These are phyloP conservation scores for Colletotrichum eleusines DNA, from an alignment of 2,329 filamentous ascomycete genomes.

Conservation along the genomic window DNA sequence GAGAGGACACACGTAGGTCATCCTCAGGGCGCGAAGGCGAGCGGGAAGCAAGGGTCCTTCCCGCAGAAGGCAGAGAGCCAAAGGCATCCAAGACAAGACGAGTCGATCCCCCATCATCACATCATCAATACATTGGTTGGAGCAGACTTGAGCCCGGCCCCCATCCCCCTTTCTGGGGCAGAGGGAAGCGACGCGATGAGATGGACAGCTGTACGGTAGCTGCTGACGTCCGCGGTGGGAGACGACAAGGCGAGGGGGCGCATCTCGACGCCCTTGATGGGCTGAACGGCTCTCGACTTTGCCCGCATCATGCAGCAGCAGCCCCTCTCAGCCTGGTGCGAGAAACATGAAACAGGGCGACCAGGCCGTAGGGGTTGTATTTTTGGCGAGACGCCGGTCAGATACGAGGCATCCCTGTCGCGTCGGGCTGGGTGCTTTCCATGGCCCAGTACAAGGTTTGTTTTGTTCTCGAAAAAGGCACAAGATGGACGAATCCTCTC, in stretches of 20 bases:
- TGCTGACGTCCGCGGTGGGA: neutral
- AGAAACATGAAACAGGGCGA: neutral
- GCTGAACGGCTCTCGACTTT: neutral
- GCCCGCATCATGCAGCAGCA: constrained; percentile 19
- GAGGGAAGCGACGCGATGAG: neutral
- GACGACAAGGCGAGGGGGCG: neutral
- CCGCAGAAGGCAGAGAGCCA: neutral
- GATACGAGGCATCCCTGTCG: neutral
- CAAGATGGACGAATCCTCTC: neutral
- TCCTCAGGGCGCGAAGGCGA: neutral
- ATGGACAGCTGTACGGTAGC: neutral
- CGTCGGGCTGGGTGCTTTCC: neutral
- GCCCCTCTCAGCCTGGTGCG: neutral
- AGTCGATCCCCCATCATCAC: neutral
- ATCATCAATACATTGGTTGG: constrained; percentile 13
- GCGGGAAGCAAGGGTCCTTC: neutral
- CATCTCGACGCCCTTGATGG: neutral
- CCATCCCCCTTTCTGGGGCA: neutral
- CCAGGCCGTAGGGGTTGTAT: no score
- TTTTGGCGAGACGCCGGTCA: neutral
- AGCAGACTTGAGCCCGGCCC: neutral
- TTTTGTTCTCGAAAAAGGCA: neutral
- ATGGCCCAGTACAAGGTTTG: neutral
- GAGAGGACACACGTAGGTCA: no score
- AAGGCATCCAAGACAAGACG: constrained; percentile 8